phyloP scores from a whole-genome alignment of 805 yeast species.

The Nakazawaea anatomiae region DNA sequence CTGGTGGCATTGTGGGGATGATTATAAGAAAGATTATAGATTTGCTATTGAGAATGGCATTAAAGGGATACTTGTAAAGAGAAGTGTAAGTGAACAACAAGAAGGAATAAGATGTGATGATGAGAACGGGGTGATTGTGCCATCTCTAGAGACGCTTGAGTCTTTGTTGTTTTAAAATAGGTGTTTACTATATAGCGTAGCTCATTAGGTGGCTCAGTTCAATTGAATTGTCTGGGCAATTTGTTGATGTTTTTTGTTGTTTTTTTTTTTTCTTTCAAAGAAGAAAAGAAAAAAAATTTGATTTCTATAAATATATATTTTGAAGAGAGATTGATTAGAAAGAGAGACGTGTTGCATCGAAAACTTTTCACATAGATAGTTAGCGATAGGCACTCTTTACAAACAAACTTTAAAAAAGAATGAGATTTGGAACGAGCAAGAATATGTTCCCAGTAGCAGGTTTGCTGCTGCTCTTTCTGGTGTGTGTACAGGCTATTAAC shows the following conservation, averaged over 20 bases:
- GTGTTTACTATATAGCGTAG: too few species aligned
- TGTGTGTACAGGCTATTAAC: neutral
- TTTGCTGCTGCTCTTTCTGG: neutral
- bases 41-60: constrained; percentile 54
- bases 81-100: constrained; percentile 17
- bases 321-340: too few species aligned
- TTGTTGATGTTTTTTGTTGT: neutral
- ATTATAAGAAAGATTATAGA: constrained; percentile 43
- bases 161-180: neutral
- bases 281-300: neutral
- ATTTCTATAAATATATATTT: too few species aligned
- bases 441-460: neutral
- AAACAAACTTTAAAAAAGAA: neutral
- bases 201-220: neutral
- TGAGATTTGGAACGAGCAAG: neutral
- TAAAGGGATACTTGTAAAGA: constrained; percentile 52
- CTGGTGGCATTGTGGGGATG: constrained; percentile 70
- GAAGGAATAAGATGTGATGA: neutral
- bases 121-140: neutral
- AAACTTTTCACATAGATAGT: neutral
- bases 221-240: neutral
- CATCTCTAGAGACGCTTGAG: neutral
- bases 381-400: neutral
- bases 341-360: too few species aligned
- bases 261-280: neutral